phyloP scores from a whole-genome alignment of 805 yeast species.

The Lipomyces sp. region DNA sequence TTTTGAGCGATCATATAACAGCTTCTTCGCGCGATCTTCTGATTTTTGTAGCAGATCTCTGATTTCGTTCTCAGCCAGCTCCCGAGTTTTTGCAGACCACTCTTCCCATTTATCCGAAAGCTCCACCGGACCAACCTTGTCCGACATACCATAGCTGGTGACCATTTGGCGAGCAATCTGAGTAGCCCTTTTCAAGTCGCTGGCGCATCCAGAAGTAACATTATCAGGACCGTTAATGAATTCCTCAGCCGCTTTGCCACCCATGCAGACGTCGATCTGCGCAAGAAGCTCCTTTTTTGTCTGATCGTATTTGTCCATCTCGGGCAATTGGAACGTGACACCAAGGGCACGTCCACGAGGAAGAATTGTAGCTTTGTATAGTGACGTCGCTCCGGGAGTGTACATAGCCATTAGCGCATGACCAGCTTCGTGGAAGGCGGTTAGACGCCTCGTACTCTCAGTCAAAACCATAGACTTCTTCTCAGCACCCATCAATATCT shows the following conservation, averaged over 20 bases:
- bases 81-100: conserved; percentile 89
- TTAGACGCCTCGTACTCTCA: conserved; percentile 88
- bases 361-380: conserved; percentile 94
- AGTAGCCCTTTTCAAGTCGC: conserved; percentile 89
- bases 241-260: conserved; percentile 98
- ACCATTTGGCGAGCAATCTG: conserved; percentile 96
- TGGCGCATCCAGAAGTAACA: conserved; percentile 93
- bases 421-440: conserved; percentile 99
- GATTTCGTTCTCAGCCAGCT: conserved; percentile 91
- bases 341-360: conserved; percentile 98
- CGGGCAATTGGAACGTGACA: conserved; percentile 95
- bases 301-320: conserved; percentile 95
- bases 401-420: conserved; percentile 98
- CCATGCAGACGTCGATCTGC: conserved; percentile 96
- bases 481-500: conserved; percentile 97
- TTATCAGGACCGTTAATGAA: conserved; percentile 86
- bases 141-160: conserved; percentile 95
- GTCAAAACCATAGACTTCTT: conserved; percentile 97
- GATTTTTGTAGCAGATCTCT: conserved; percentile 72
- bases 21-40: conserved; percentile 75
- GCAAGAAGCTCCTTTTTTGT: conserved; percentile 89
- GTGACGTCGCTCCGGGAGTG: conserved; percentile 90
- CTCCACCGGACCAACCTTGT: conserved; percentile 87
- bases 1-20: conserved; percentile 62
- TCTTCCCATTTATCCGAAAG: conserved; percentile 90